A percentile compares a stretch with the other conserved stretches of the same genome.
Evolutionary conservation across 768 basidiomycete genomes (phyloP).

Genomic region (Lentinus brumalis): DNA sequence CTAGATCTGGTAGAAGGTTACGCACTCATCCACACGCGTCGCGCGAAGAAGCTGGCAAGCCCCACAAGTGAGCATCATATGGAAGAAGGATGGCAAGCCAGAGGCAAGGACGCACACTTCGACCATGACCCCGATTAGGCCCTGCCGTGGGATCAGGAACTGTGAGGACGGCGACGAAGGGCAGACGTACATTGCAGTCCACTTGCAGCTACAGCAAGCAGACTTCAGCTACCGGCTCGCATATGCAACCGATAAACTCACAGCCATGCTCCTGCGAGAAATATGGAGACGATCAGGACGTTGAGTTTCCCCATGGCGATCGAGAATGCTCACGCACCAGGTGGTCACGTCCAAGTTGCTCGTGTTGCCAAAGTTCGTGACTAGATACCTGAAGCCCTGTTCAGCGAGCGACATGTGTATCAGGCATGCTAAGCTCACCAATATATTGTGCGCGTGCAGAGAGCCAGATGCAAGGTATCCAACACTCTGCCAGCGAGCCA

Average conservation of each 20-base stretch:
- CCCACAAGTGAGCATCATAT: not conserved
- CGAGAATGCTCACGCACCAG: slow-evolving; percentile 37
- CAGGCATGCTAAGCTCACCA: slow-evolving; percentile 34
- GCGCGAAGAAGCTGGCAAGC: slow-evolving; percentile 49
- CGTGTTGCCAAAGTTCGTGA: slow-evolving; percentile 45
- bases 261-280: slow-evolving; percentile 18
- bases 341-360: slow-evolving; percentile 37
- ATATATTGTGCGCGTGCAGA: slow-evolving; percentile 49
- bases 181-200: slow-evolving; percentile 47
- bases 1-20: not conserved
- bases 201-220: slow-evolving; percentile 43
- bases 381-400: slow-evolving; percentile 41
- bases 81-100: not conserved
- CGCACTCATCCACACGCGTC: slow-evolving; percentile 52
- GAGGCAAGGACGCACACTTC: slow-evolving; percentile 39
- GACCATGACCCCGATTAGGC: slow-evolving; percentile 51
- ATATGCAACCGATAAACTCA: slow-evolving; percentile 10
- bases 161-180: not conserved
- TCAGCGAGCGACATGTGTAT: not conserved
- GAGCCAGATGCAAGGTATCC: slow-evolving; percentile 47
- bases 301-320: no score
- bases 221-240: not conserved
- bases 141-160: slow-evolving; percentile 29
- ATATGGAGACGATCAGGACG: no score
- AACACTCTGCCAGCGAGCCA: slow-evolving; percentile 32